These are phyloP conservation scores for Hebeloma cylindrosporum DNA, from an alignment of 768 basidiomycete species.

Conservation along the genomic window DNA sequence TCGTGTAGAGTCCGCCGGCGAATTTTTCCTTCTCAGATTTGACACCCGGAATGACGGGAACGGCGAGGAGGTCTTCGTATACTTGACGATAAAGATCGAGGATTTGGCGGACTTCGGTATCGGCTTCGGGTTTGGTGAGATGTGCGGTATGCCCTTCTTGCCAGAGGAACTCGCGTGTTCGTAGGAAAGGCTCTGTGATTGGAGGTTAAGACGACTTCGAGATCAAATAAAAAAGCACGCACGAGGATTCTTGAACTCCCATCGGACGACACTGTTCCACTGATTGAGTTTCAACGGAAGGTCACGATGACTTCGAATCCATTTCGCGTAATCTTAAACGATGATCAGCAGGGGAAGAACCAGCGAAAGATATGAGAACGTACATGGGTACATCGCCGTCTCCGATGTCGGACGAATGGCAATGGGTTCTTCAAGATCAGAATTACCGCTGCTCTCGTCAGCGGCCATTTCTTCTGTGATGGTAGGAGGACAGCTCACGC, in stretches of 20 bases:
- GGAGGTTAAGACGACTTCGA: background rate
- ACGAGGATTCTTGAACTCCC: constrained; percentile 99
- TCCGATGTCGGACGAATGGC: constrained; percentile 98
- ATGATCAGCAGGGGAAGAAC: background rate
- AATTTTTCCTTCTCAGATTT: constrained; percentile 99
- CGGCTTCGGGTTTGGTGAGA: constrained; percentile 87
- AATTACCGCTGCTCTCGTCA: constrained; percentile 62
- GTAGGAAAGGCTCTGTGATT: constrained; percentile 87
- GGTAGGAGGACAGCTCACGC: constrained; percentile 59
- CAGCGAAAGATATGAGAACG: constrained; percentile 22
- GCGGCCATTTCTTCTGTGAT: background rate
- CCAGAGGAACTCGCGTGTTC: constrained; percentile 99
- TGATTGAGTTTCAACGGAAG: constrained; percentile 96
- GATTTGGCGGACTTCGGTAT: constrained; percentile 87
- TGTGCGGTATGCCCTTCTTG: constrained; percentile 99
- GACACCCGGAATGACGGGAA: constrained; percentile 94
- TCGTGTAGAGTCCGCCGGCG: constrained; percentile 96
- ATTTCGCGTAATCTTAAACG: constrained; percentile 88
- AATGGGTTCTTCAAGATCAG: constrained; percentile 95
- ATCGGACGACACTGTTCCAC: constrained; percentile 99
- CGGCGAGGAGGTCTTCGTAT: constrained; percentile 95
- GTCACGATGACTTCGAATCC: constrained; percentile 97
- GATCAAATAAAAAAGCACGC: constrained; percentile 29
- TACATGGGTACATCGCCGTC: constrained; percentile 99
- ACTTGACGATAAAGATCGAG: constrained; percentile 94